These are phyloP conservation scores for Echria macrotheca DNA, from an alignment of 495 filamentous ascomycete genomes.

Conservation along the genomic window DNA sequence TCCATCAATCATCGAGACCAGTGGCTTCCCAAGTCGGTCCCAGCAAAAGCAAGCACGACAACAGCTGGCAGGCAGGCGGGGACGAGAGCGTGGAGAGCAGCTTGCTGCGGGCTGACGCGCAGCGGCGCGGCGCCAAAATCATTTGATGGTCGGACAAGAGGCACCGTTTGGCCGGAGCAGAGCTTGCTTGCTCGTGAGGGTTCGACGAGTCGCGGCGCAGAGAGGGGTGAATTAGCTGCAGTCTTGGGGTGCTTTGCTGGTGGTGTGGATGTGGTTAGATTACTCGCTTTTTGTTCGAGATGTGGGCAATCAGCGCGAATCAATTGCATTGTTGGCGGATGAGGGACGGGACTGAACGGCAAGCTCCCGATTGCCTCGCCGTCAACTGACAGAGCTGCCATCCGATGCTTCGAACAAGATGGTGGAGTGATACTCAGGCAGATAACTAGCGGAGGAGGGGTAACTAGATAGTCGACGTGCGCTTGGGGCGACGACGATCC, in stretches of 20 bases:
- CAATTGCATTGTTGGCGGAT: too few relatives aligned
- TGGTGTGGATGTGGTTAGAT: too few relatives aligned
- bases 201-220: slow-evolving; percentile 8
- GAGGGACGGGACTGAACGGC: too few relatives aligned
- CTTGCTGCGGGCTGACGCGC: slow-evolving; percentile 9
- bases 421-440: background rate
- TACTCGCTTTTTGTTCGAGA: too few relatives aligned
- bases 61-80: too few relatives aligned
- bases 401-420: background rate
- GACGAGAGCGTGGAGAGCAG: background rate
- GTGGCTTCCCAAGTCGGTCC: background rate
- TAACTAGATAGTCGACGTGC: too few relatives aligned
- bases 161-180: slow-evolving; percentile 2
- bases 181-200: too few relatives aligned
- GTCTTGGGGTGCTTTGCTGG: too few relatives aligned
- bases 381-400: background rate
- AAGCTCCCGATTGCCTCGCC: background rate
- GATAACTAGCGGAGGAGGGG: too few relatives aligned
- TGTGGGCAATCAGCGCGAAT: too few relatives aligned
- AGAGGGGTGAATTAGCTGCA: background rate
- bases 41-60: background rate
- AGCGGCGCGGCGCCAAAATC: slow-evolving; percentile 7
- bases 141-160: slow-evolving; percentile 6
- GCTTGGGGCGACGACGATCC: too few relatives aligned
- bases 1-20: slow-evolving; percentile 10